Conservation (phyloP, 2,329 filamentous ascomycete genomes). For the Emmonsiellopsis sp. region DNA sequence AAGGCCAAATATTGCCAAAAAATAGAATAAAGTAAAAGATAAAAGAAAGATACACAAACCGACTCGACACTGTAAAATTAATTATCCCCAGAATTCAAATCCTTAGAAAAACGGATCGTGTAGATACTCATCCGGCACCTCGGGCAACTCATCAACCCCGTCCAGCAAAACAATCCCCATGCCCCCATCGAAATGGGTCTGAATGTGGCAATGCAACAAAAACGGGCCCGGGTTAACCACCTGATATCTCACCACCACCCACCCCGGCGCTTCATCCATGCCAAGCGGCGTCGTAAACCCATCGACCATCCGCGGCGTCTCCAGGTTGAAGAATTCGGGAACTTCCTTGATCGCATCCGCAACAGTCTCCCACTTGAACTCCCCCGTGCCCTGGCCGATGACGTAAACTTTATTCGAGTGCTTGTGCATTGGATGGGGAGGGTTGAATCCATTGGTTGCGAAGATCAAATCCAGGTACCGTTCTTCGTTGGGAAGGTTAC, state of each 20-base stretch:
- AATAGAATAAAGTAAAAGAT: too few species aligned
- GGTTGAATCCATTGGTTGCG: slow-evolving; percentile 13
- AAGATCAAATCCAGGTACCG: slow-evolving; percentile 26
- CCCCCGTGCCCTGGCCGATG: slow-evolving; percentile 29
- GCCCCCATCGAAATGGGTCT: slow-evolving; percentile 38
- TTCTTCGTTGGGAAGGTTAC: slow-evolving; percentile 26
- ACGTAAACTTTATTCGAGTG: slow-evolving; percentile 38
- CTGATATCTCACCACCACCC: slow-evolving; percentile 39
- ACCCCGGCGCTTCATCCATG: slow-evolving; percentile 16
- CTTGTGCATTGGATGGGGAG: slow-evolving; percentile 40
- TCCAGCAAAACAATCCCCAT: slow-evolving; percentile 42
- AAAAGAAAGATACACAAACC: too few species aligned
- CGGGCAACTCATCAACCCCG: slow-evolving; percentile 39
- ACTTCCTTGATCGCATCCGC: slow-evolving; percentile 29
- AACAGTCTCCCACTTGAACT: slow-evolving; percentile 33
- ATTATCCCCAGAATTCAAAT: too few species aligned
- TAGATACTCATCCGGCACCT: slow-evolving; percentile 19
- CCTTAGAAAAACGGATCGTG: neutral
- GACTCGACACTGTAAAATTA: too few species aligned
- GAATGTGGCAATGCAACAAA: slow-evolving; percentile 43
- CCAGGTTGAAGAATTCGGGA: slow-evolving; percentile 37
- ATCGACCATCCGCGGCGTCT: slow-evolving; percentile 33
- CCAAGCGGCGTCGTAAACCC: slow-evolving; percentile 27
- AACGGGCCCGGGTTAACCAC: slow-evolving; percentile 38
- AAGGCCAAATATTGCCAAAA: too few species aligned